Conservation (phyloP, 2,329 filamentous ascomycete genomes). For the Alternaria novae-zelandiae region DNA sequence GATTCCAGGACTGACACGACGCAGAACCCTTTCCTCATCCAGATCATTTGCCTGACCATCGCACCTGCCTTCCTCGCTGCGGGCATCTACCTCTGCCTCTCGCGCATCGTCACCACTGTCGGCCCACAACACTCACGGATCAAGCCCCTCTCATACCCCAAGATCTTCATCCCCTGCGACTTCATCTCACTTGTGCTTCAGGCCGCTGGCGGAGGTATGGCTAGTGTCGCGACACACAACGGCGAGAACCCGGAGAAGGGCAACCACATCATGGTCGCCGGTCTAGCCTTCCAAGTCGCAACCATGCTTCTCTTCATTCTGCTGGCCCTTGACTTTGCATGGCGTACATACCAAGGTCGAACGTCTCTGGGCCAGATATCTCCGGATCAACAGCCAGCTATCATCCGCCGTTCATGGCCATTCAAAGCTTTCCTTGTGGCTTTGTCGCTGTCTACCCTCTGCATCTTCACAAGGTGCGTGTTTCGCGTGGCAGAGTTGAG, state of each 20-base stretch:
- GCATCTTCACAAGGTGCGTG: constrained; percentile 68
- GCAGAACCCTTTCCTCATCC: constrained; percentile 67
- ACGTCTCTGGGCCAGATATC: constrained; percentile 24
- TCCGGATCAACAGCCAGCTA: constrained; percentile 33
- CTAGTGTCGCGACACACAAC: constrained; percentile 42
- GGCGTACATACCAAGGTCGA: constrained; percentile 33
- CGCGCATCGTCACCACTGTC: constrained; percentile 50
- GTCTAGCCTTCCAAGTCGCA: constrained; percentile 53
- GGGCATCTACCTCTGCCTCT: constrained; percentile 70
- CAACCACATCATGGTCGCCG: constrained; percentile 55
- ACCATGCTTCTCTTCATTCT: constrained; percentile 53
- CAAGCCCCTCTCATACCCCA: constrained; percentile 54
- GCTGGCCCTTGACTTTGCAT: constrained; percentile 50
- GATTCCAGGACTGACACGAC: constrained; percentile 4
- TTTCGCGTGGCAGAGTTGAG: constrained; percentile 72
- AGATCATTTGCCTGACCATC: constrained; percentile 68
- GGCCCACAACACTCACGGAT: constrained; percentile 52
- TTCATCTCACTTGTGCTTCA: constrained; percentile 54
- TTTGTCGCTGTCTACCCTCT: constrained; percentile 64
- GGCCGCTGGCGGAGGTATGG: constrained; percentile 53
- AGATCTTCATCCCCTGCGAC: constrained; percentile 60
- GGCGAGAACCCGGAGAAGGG: constrained; percentile 45
- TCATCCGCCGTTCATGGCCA: constrained; percentile 40
- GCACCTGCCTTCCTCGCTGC: constrained; percentile 64
- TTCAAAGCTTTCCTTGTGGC: constrained; percentile 65